A percentile compares a stretch with the other conserved stretches of the same genome.
Conservation (phyloP, 257 asterid genomes). For the Handroanthus guayacan region DNA sequence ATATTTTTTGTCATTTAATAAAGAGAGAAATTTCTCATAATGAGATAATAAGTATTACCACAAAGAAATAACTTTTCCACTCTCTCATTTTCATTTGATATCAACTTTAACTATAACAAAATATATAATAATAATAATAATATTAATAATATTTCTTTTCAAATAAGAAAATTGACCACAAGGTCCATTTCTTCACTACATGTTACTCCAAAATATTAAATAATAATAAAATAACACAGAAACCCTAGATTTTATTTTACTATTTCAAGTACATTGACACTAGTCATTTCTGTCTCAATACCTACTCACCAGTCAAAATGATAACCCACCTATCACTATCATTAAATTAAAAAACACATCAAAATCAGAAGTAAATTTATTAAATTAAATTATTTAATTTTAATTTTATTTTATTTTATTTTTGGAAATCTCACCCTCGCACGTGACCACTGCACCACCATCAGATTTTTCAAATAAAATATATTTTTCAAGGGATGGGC, state of each 20-base stretch:
- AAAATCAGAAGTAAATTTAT: slow-evolving; percentile 26
- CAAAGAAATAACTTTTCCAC: too few relatives aligned
- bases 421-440: slow-evolving; percentile 56
- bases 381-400: background rate
- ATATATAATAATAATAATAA: too few relatives aligned
- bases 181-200: background rate
- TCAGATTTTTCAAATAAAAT: slow-evolving; percentile 30
- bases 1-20: too few relatives aligned
- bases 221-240: background rate
- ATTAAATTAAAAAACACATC: background rate
- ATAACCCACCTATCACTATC: slow-evolving; percentile 21
- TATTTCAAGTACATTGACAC: slow-evolving; percentile 24
- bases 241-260: background rate
- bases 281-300: slow-evolving; percentile 36
- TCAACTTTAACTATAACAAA: too few relatives aligned
- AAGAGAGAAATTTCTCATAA: too few relatives aligned
- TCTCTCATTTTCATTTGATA: too few relatives aligned
- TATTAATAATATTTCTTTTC: too few relatives aligned
- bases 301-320: slow-evolving; percentile 42
- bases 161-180: background rate
- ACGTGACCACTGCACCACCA: slow-evolving; percentile 54
- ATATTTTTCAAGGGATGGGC: slow-evolving; percentile 47
- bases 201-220: background rate
- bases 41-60: too few relatives aligned
- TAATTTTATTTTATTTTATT: background rate